Conservation (phyloP, 768 basidiomycete genomes). For the Pisolithus orientalis region DNA sequence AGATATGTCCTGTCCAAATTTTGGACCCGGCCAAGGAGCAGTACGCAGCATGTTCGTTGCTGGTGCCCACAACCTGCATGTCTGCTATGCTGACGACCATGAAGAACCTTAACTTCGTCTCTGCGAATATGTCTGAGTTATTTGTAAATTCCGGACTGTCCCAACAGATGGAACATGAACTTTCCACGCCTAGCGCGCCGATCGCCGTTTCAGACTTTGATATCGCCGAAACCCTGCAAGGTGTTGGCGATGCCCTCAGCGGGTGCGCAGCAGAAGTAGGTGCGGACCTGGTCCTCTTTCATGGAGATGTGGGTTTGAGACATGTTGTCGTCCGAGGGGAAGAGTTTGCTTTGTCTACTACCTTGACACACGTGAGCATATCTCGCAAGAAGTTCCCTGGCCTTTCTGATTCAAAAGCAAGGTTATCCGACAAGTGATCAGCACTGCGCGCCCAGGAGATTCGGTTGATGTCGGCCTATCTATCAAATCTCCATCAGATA, state of each 20-base stretch:
- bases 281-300: slow-evolving; percentile 89
- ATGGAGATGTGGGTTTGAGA: slow-evolving; percentile 83
- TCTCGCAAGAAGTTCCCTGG: neutral
- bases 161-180: slow-evolving; percentile 13
- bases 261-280: slow-evolving; percentile 76
- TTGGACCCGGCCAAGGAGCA: slow-evolving; percentile 93
- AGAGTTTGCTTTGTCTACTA: slow-evolving; percentile 77
- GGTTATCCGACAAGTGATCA: slow-evolving; percentile 81
- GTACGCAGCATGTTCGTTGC: slow-evolving; percentile 81
- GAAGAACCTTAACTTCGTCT: slow-evolving; percentile 91
- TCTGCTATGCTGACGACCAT: slow-evolving; percentile 86
- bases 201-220: slow-evolving; percentile 64
- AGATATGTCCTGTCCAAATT: slow-evolving; percentile 84
- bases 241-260: slow-evolving; percentile 80
- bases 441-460: slow-evolving; percentile 64
- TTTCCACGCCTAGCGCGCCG: slow-evolving; percentile 11
- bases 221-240: slow-evolving; percentile 86
- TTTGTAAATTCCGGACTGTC: slow-evolving; percentile 13
- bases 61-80: slow-evolving; percentile 82
- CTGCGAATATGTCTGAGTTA: slow-evolving; percentile 65
- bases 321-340: slow-evolving; percentile 82
- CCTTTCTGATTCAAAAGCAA: slow-evolving; percentile 29
- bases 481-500: slow-evolving; percentile 32
- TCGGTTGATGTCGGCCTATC: slow-evolving; percentile 81
- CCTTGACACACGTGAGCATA: slow-evolving; percentile 73